phyloP scores from a whole-genome alignment of 208 protist species.

The Trypanosoma mega region DNA sequence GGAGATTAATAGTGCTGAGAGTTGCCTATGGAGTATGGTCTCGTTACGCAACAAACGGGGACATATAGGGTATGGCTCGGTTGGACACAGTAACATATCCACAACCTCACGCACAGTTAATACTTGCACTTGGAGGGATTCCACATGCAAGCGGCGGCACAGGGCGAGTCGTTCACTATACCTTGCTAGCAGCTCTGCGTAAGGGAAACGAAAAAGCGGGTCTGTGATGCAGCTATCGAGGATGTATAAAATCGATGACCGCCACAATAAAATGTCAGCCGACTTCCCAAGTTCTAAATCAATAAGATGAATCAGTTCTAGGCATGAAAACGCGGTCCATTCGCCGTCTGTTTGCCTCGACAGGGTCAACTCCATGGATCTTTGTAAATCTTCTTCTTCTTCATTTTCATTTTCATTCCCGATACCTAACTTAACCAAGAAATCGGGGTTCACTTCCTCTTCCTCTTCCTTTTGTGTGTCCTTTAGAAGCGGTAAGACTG shows the following conservation, averaged over 20 bases:
- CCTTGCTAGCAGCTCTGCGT: constrained; percentile 46
- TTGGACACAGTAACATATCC: constrained; percentile 25
- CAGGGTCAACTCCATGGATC: not conserved
- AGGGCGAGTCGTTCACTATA: constrained; percentile 53
- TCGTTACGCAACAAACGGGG: constrained; percentile 26
- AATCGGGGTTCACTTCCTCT: not conserved
- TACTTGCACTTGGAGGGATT: constrained; percentile 55
- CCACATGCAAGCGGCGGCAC: constrained; percentile 8
- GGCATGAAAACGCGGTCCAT: not conserved
- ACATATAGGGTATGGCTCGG: constrained; percentile 30
- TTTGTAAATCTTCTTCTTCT: not conserved
- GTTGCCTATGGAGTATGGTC: constrained; percentile 54
- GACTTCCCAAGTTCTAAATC: constrained; percentile 1
- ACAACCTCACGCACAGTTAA: constrained; percentile 59
- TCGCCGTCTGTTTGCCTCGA: not conserved
- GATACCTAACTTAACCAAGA: not conserved
- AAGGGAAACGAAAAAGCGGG: constrained; percentile 47
- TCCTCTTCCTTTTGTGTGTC: not conserved
- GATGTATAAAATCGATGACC: constrained; percentile 13
- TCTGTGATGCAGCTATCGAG: constrained; percentile 38
- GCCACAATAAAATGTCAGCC: constrained; percentile 12
- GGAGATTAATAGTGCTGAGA: constrained; percentile 35
- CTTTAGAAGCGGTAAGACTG: not conserved
- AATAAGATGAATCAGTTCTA: constrained; percentile 22
- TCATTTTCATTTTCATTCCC: not conserved